Conservation (phyloP, 331 rosid species). For the Cydonia oblonga region DNA sequence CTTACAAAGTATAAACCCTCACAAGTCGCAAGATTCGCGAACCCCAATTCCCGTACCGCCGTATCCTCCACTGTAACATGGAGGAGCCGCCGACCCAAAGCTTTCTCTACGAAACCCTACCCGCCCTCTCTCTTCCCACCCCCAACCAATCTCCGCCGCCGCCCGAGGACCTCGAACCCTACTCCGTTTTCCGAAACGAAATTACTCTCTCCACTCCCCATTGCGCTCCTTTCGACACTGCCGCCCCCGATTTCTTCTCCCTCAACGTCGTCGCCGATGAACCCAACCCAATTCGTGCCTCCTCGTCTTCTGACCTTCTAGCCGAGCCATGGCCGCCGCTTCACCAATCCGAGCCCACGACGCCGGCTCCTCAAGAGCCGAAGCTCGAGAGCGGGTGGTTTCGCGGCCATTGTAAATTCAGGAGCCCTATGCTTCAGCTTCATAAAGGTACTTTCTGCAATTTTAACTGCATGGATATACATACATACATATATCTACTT, state of each 20-base stretch:
- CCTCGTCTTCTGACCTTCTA: conserved; percentile 5
- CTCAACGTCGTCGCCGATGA: conserved; percentile 44
- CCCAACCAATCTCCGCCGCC: conserved; percentile 15
- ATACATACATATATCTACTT: neutral
- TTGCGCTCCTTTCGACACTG: conserved; percentile 14
- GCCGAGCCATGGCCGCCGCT: conserved; percentile 6
- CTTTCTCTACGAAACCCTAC: conserved; percentile 49
- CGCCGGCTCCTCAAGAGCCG: conserved; percentile 15
- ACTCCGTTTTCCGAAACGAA: conserved; percentile 62
- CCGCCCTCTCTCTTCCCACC: conserved; percentile 34
- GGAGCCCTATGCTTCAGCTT: conserved; percentile 88
- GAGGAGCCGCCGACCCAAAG: conserved; percentile 21
- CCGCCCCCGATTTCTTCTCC: conserved; percentile 58
- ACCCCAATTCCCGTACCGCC: neutral
- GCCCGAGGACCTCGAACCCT: conserved; percentile 24
- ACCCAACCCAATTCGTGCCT: conserved; percentile 2
- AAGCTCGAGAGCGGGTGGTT: conserved; percentile 81
- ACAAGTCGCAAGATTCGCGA: neutral
- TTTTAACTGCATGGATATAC: neutral
- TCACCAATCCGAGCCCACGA: conserved; percentile 8
- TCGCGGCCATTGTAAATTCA: conserved; percentile 57
- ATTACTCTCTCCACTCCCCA: conserved; percentile 43
- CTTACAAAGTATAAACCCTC: neutral
- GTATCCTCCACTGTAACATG: conserved; percentile 12
- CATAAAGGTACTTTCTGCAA: conserved; percentile 55